These are phyloP conservation scores for Gossypium australe DNA, from an alignment of 345 rosid species.

Conservation along the genomic window DNA sequence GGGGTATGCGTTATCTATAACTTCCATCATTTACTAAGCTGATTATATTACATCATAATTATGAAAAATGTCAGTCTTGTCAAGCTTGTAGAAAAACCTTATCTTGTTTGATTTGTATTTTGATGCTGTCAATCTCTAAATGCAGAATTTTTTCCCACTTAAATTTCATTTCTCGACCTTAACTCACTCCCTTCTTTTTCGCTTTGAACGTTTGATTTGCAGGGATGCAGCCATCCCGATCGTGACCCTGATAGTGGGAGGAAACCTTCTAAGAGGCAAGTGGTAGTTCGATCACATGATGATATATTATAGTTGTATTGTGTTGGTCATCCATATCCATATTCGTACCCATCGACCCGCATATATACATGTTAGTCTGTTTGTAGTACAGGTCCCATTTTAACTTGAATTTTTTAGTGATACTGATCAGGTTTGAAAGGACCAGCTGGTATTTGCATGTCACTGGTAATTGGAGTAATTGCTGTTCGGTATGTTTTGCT, in stretches of 20 bases:
- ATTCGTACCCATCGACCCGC: neutral
- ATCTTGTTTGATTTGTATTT: neutral
- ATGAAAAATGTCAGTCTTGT: no score
- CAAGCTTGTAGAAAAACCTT: no score
- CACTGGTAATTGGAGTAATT: conserved; percentile 39
- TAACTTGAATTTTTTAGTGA: neutral
- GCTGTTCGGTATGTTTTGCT: conserved; percentile 45
- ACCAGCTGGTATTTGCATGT: conserved; percentile 31
- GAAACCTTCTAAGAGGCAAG: conserved; percentile 60
- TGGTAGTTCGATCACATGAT: neutral
- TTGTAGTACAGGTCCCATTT: no score
- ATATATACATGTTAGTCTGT: no score
- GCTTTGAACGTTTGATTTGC: neutral
- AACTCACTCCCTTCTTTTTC: neutral
- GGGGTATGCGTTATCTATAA: conserved; percentile 38
- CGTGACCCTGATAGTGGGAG: conserved; percentile 57
- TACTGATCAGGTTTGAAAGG: conserved; percentile 41
- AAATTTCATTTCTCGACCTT: no score
- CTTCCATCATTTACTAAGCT: neutral
- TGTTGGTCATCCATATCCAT: neutral
- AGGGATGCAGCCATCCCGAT: conserved; percentile 70
- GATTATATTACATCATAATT: neutral
- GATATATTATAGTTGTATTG: neutral
- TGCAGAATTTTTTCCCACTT: neutral
- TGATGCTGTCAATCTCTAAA: neutral